Conservation (phyloP, 441 rosid genomes). For the Cnidoscolus chayamansa region DNA sequence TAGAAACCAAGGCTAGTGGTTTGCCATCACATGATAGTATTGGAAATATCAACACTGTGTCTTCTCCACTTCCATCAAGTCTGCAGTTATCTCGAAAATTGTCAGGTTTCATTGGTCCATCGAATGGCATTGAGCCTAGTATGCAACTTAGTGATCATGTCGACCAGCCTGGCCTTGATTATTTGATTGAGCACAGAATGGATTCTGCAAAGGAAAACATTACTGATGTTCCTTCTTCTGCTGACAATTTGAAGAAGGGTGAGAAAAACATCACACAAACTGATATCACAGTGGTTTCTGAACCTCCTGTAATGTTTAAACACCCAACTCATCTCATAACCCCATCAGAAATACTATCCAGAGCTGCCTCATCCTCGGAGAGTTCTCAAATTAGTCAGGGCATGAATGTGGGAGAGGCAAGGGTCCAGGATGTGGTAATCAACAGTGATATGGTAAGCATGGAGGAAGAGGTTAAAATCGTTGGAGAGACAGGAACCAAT, state of each 20-base stretch:
- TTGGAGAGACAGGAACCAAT: slow-evolving; percentile 43
- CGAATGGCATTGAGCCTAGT: slow-evolving; percentile 32
- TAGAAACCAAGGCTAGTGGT: slow-evolving; percentile 38
- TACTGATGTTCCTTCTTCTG: slow-evolving; percentile 34
- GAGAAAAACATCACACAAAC: slow-evolving; percentile 44
- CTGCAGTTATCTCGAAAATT: slow-evolving; percentile 49
- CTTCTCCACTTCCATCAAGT: slow-evolving; percentile 52
- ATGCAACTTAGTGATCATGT: slow-evolving; percentile 35
- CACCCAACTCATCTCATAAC: slow-evolving; percentile 88
- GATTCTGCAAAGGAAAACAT: slow-evolving; percentile 38
- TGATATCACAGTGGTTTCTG: slow-evolving; percentile 41
- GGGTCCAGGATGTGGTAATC: slow-evolving; percentile 46
- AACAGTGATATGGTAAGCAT: slow-evolving; percentile 40
- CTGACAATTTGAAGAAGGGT: slow-evolving; percentile 45
- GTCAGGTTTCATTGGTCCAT: slow-evolving; percentile 52
- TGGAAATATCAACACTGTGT: slow-evolving; percentile 33
- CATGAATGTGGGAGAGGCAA: slow-evolving; percentile 43
- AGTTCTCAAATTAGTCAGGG: slow-evolving; percentile 36
- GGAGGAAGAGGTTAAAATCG: slow-evolving; percentile 53
- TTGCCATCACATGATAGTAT: slow-evolving; percentile 35
- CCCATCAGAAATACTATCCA: slow-evolving; percentile 66
- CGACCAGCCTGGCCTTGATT: slow-evolving; percentile 45
- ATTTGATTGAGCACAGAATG: slow-evolving; percentile 51
- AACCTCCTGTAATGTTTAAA: slow-evolving; percentile 49
- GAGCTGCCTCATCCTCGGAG: slow-evolving; percentile 58